A percentile compares a stretch with the other conserved stretches of the same genome.
phyloP scores from a whole-genome alignment of 2,329 filamentous ascomycete genomes.

The Fusarium temperatum region DNA sequence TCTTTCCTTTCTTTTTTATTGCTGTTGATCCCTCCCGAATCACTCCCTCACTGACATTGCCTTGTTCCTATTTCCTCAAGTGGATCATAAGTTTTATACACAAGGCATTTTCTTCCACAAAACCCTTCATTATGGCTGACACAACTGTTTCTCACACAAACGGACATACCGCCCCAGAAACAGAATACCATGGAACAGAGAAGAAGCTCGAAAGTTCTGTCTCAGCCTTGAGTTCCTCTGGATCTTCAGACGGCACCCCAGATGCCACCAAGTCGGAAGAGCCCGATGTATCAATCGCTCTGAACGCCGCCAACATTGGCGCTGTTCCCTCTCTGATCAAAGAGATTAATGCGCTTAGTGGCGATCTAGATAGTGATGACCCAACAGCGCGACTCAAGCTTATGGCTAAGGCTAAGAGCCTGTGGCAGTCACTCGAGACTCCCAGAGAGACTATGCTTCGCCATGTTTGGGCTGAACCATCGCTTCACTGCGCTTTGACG shows the following conservation, averaged over 20 bases:
- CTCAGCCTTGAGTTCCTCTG: background rate
- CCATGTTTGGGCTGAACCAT: conserved; percentile 55
- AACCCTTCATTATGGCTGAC: background rate
- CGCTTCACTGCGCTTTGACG: conserved; percentile 39
- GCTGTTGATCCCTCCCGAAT: background rate
- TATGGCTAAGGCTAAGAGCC: conserved; percentile 45
- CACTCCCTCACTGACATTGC: background rate
- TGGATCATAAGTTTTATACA: background rate
- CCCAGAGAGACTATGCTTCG: conserved; percentile 59
- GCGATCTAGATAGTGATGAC: conserved; percentile 1
- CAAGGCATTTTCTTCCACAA: background rate
- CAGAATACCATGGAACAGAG: background rate
- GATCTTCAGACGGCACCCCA: background rate
- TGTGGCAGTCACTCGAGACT: conserved; percentile 52
- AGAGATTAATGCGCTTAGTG: conserved; percentile 7
- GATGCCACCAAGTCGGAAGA: background rate
- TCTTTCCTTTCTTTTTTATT: background rate
- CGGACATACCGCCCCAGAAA: background rate
- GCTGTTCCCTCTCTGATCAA: conserved; percentile 22
- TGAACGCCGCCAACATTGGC: conserved; percentile 13
- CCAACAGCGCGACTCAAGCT: conserved; percentile 43
- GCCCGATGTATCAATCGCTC: conserved; percentile 15
- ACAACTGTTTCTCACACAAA: background rate
- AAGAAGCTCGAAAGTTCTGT: background rate
- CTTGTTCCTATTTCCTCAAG: too few species aligned